Evolutionary conservation across 1,139 yeast genomes (phyloP), one percentile per base, ranked within the genome.

Genomic region (Yamadazyma buinensis): DNA sequence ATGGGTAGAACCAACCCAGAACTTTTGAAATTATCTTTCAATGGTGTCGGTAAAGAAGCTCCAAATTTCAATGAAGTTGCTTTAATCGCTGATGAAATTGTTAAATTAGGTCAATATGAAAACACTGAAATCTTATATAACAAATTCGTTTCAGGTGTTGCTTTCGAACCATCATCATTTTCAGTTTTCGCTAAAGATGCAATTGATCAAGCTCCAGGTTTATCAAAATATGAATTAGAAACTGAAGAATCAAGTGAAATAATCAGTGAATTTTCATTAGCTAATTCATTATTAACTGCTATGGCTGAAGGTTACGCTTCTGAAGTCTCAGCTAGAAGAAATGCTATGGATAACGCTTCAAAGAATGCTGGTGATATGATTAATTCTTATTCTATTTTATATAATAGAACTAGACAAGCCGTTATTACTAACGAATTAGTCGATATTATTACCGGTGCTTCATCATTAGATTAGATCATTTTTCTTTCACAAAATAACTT

Each of bases 301-400:
- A 78, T 90, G 77, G 92, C 97, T 50, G 97, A 92, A 65, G 97
- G 97, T 66, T 90, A 92, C 67, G 97, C 98, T 47, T 86, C 97
- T 40, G 98, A 92, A 76, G 77, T 90, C 54, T 84, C 95, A 50
- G 97, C 98, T 44, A 88, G 98, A 81, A 90, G 98, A 82, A 90
- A 88, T 65, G 98, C 98, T 55, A 92, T 92, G 98, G 98, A 92
- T 71, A 92, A 90, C 62, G 98, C 98, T 47, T 88, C 97, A 54
- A 92, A 92, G 95, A 92, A 90, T 64, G 98, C 98, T 47, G 95
- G 95, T 72, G 98, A 92, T 56, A 92, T 92, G 98, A 92, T 92
- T 62, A 82, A 78, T 73, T 82, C 78, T 61, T 90, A 86, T 84
- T 83, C 97, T 51, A 92, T 92, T 67, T 80, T 90, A 68, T 92